Evolutionary conservation across 148 eudicot species (phyloP), one percentile per base, ranked within the genome.

Genomic region (Rhododendron griersonianum): DNA sequence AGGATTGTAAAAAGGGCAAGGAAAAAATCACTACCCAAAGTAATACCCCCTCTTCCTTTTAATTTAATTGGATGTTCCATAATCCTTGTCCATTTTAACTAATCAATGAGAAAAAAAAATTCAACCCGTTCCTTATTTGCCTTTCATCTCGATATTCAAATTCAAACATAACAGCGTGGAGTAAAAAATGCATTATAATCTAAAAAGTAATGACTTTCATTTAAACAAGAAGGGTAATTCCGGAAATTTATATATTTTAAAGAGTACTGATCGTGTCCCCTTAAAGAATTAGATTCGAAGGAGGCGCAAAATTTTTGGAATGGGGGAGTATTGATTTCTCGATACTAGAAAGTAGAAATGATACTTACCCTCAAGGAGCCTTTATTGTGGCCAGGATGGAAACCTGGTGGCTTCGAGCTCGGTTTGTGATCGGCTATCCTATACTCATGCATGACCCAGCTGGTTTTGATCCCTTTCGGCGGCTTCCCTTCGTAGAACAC

Each of bases 361-460:
- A 51, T 23, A 83, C 39, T 75, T 91, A 96, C 98, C 94, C 96
- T 85, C 53, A 96, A 83, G 2, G 98, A 96, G n/a, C 88, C 94
- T 67, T 91, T 93, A 41, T 90, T 93, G 48, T 87, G 88, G 80
- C 51, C 81, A 2, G 86, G 39, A 79, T 90, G 94, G 69, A 87
- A 91, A 83, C 90, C 86, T 44, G 71, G 57, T 79, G 59, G 86
- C 88, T 83, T 30, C 57, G 79, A 67, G 67, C 69, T 86, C 84
- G 84, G 44, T 65, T 63, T 28, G 79, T 53, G 37, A 85, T 88
- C 90, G 33, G 30, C 18, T 16, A 87, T 75, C 4, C 88, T 18
- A 77, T 87, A 87, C 73, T 87, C 88, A 44, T 88, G 90, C 90
- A 88, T 88, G 76, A 88, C 86, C 90, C 90, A 88, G 73, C 86